Evolutionary conservation across 495 filamentous ascomycete species (phyloP).

Genomic region (Aspergillus carlsbadensis): DNA sequence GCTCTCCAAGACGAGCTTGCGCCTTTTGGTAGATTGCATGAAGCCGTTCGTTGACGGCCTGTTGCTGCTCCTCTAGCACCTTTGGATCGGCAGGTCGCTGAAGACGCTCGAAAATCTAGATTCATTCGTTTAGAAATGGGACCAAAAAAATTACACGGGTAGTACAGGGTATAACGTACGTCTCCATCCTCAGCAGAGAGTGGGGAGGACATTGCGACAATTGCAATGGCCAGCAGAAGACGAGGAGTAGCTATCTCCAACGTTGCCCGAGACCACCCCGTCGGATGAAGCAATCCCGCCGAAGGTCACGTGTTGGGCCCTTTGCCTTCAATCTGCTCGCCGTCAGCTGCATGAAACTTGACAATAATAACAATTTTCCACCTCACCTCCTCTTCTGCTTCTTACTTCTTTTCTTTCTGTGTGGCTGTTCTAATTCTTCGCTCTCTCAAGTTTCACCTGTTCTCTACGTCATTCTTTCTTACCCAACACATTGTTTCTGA

Average conservation of each 20-base stretch:
- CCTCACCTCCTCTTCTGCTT: not conserved
- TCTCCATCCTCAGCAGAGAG: slow-evolving; percentile 45
- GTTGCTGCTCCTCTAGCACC: slow-evolving; percentile 59
- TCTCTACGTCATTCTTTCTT: not conserved
- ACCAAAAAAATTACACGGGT: not conserved
- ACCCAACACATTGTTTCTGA: not conserved
- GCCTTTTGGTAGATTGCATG: slow-evolving; percentile 64
- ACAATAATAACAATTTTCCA: not conserved
- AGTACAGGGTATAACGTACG: slow-evolving; percentile 22
- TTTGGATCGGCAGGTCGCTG: slow-evolving; percentile 60
- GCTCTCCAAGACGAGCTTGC: slow-evolving; percentile 58
- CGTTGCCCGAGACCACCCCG: slow-evolving; percentile 5
- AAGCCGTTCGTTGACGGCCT: slow-evolving; percentile 60
- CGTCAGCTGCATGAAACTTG: not conserved
- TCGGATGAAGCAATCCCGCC: slow-evolving; percentile 17
- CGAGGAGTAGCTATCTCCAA: slow-evolving; percentile 13
- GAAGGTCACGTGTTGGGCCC: slow-evolving; percentile 28
- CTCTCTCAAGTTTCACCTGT: not conserved
- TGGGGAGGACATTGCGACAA: slow-evolving; percentile 44
- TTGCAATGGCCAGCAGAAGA: slow-evolving; percentile 34
- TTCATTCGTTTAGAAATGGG: slow-evolving; percentile 2
- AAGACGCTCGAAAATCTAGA: slow-evolving; percentile 65
- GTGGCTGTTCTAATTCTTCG: not conserved
- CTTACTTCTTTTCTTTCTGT: not conserved
- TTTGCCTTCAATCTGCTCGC: not conserved